Evolutionary conservation across 169 alveolate species (phyloP).

Genomic region (Cryptosporidium andersoni): DNA sequence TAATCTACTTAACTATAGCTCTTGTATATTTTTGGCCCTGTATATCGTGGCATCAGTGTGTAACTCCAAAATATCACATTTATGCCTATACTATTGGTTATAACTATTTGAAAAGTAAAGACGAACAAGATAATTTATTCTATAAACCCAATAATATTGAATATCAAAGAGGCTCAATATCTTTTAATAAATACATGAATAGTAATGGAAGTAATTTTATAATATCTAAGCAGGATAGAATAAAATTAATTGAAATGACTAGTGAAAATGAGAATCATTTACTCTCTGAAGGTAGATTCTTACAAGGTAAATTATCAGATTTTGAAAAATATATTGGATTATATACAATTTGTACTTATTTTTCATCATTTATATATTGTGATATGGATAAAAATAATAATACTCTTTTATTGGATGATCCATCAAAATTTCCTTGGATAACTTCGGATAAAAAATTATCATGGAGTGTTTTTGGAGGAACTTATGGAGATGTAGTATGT

Average conservation of each 20-base stretch:
- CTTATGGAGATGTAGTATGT: slow-evolving; percentile 55
- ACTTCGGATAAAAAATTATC: background rate
- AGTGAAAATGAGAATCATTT: slow-evolving; percentile 19
- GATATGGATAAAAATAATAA: background rate
- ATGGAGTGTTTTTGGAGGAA: slow-evolving; percentile 31
- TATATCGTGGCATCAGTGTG: no score
- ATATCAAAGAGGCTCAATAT: no score
- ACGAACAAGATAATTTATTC: no score
- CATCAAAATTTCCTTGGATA: slow-evolving; percentile 31
- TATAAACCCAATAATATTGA: no score
- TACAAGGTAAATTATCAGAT: slow-evolving; percentile 10
- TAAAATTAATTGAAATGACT: slow-evolving; percentile 11
- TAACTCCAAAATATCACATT: no score
- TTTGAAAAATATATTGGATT: slow-evolving; percentile 32
- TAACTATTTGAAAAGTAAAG: no score
- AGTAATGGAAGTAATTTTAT: background rate
- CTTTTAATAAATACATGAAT: no score
- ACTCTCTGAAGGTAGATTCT: background rate
- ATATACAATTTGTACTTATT: slow-evolving; percentile 37
- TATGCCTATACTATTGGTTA: no score
- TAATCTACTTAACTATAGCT: no score
- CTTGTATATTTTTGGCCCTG: no score
- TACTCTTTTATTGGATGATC: background rate
- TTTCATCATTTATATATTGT: slow-evolving; percentile 42
- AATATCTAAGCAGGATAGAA: slow-evolving; percentile 13